phyloP scores from a whole-genome alignment of 2,329 filamentous ascomycete genomes.

The Aphanocladium album region DNA sequence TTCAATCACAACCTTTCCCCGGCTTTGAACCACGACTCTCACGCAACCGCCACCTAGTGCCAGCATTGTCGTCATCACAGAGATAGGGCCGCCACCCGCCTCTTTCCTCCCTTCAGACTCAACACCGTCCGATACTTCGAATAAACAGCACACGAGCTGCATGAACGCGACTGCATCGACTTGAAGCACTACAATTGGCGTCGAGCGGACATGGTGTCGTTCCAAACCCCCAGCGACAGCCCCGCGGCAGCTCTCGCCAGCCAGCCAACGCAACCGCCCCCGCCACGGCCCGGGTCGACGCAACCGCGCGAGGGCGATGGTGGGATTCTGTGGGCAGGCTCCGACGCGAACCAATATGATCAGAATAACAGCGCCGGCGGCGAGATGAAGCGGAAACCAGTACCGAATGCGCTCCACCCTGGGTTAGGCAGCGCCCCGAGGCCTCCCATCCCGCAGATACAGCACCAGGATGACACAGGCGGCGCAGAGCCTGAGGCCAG shows the following conservation, averaged over 20 bases:
- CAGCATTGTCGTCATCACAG: slow-evolving; percentile 1
- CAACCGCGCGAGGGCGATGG: background rate
- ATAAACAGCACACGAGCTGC: too few species aligned
- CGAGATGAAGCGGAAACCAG: background rate
- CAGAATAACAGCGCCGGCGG: background rate
- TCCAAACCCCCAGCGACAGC: slow-evolving; percentile 5
- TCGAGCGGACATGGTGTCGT: slow-evolving; percentile 10
- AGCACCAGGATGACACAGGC: background rate
- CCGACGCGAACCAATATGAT: background rate
- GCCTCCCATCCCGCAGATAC: background rate
- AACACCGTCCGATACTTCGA: too few species aligned
- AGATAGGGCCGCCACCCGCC: background rate
- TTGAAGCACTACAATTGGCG: background rate
- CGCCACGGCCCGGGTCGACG: background rate
- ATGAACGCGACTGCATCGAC: background rate
- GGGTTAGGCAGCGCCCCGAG: background rate
- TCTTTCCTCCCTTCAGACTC: background rate
- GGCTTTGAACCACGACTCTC: background rate
- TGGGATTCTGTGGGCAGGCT: background rate
- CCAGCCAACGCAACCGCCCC: background rate
- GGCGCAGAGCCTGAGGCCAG: background rate
- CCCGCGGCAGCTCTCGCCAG: background rate
- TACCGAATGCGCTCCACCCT: background rate
- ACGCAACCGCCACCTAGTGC: background rate
- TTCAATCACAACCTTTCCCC: background rate